A percentile compares a stretch with the other conserved stretches of the same genome.
Evolutionary conservation across 202 grass and related monocot genomes (phyloP).

Genomic region (Panicum virgatum): DNA sequence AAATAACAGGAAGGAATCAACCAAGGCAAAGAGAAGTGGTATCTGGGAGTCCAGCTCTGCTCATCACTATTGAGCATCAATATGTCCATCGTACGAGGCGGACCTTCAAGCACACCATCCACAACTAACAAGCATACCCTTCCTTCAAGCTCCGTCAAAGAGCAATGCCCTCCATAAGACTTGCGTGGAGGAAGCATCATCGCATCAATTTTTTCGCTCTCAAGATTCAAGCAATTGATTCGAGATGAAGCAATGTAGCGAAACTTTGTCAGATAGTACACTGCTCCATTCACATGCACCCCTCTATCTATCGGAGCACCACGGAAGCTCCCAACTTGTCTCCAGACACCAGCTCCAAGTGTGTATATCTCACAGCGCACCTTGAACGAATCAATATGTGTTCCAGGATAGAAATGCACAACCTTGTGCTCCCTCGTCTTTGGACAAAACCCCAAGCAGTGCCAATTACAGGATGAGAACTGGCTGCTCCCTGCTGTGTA

Average conservation of each 20-base stretch:
- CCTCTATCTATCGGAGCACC: slow-evolving; percentile 54
- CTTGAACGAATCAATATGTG: slow-evolving; percentile 35
- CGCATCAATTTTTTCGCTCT: slow-evolving; percentile 41
- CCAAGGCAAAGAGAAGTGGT: slow-evolving; percentile 48
- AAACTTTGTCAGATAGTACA: slow-evolving; percentile 58
- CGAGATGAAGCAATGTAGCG: slow-evolving; percentile 54
- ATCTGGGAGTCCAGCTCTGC: slow-evolving; percentile 46
- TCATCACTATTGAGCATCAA: slow-evolving; percentile 37
- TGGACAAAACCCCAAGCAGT: slow-evolving; percentile 57
- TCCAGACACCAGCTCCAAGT: slow-evolving; percentile 40
- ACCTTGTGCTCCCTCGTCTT: slow-evolving; percentile 50
- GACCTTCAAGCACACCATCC: slow-evolving; percentile 45
- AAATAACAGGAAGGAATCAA: slow-evolving; percentile 54
- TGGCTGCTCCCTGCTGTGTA: slow-evolving; percentile 60
- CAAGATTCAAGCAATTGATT: slow-evolving; percentile 55
- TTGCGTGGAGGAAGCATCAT: slow-evolving; percentile 52
- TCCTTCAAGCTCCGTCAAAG: slow-evolving; percentile 53
- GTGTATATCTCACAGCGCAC: slow-evolving; percentile 52
- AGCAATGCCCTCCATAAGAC: slow-evolving; percentile 57
- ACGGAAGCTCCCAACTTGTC: slow-evolving; percentile 33
- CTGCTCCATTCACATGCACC: slow-evolving; percentile 49
- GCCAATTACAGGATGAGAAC: slow-evolving; percentile 58
- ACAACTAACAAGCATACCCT: slow-evolving; percentile 55
- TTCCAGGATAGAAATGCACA: slow-evolving; percentile 53
- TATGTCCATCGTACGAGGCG: slow-evolving; percentile 54